phyloP scores from a whole-genome alignment of 352 stramenopile species.

The Pythium aquatile region DNA sequence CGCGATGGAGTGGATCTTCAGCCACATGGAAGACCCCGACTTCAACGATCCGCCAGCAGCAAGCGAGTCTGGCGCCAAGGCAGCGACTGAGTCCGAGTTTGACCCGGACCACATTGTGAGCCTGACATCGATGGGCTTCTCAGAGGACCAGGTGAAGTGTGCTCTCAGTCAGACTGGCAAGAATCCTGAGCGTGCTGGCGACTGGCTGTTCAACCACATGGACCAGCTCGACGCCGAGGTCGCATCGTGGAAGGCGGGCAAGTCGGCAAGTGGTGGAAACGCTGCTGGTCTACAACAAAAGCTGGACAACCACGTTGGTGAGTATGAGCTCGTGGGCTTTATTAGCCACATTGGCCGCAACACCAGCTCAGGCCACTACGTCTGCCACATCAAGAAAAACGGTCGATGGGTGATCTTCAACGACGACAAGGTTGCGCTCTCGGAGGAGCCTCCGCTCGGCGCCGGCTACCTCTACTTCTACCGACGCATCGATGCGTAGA shows the following conservation, averaged over 20 bases:
- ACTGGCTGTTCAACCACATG: constrained; percentile 99
- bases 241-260: constrained; percentile 64
- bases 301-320: constrained; percentile 56
- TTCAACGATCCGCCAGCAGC: constrained; percentile 88
- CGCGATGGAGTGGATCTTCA: constrained; percentile 98
- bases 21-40: constrained; percentile 97
- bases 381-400: constrained; percentile 97
- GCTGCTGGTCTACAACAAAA: constrained; percentile 31
- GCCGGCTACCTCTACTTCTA: constrained; percentile 97
- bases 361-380: constrained; percentile 97
- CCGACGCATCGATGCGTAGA: constrained; percentile 42
- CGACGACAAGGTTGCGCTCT: constrained; percentile 97
- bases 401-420: constrained; percentile 99
- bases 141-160: constrained; percentile 87
- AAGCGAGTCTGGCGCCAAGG: background rate
- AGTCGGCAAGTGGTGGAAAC: constrained; percentile 20
- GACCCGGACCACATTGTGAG: constrained; percentile 69
- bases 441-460: constrained; percentile 91
- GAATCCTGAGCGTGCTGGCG: constrained; percentile 92
- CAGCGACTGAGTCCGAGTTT: constrained; percentile 63
- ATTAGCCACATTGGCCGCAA: constrained; percentile 99
- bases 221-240: constrained; percentile 93
- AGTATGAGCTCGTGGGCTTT: constrained; percentile 97
- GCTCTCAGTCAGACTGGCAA: constrained; percentile 92
- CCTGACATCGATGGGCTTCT: constrained; percentile 88